phyloP scores from a whole-genome alignment of 2,329 filamentous ascomycete species.

The Penicillium sp. region DNA sequence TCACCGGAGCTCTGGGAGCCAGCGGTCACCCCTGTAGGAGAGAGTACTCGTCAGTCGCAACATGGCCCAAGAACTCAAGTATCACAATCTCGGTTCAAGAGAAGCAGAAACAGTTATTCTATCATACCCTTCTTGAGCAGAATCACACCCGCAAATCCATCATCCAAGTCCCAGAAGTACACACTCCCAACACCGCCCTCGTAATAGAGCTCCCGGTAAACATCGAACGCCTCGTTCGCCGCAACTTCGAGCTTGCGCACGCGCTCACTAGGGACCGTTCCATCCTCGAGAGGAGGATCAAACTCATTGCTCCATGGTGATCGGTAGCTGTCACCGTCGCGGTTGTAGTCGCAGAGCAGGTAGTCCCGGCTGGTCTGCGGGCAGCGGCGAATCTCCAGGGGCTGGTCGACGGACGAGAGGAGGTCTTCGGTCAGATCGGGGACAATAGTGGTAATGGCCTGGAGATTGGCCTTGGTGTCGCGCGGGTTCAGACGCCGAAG shows the following conservation, averaged over 20 bases:
- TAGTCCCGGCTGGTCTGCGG: slow-evolving; percentile 90
- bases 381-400: slow-evolving; percentile 82
- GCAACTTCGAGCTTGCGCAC: slow-evolving; percentile 91
- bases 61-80: not conserved
- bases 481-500: slow-evolving; percentile 97
- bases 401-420: slow-evolving; percentile 95
- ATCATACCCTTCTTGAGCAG: slow-evolving; percentile 87
- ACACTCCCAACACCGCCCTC: slow-evolving; percentile 95
- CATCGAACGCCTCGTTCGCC: slow-evolving; percentile 94
- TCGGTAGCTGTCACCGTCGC: slow-evolving; percentile 95
- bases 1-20: slow-evolving; percentile 71
- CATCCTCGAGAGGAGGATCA: slow-evolving; percentile 85
- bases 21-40: slow-evolving; percentile 62
- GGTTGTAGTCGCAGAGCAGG: slow-evolving; percentile 99
- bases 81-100: not conserved
- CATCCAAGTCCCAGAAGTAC: slow-evolving; percentile 97
- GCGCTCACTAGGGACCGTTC: slow-evolving; percentile 83
- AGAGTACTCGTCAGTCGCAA: slow-evolving; percentile 11
- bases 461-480: slow-evolving; percentile 83
- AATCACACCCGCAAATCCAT: slow-evolving; percentile 95
- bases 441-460: slow-evolving; percentile 81
- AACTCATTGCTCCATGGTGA: slow-evolving; percentile 99
- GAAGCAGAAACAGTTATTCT: not conserved
- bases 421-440: slow-evolving; percentile 96
- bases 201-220: slow-evolving; percentile 90